Base-by-base conservation (phyloP, 2,329 filamentous ascomycete species). In the Fusarium sp. region DNA sequence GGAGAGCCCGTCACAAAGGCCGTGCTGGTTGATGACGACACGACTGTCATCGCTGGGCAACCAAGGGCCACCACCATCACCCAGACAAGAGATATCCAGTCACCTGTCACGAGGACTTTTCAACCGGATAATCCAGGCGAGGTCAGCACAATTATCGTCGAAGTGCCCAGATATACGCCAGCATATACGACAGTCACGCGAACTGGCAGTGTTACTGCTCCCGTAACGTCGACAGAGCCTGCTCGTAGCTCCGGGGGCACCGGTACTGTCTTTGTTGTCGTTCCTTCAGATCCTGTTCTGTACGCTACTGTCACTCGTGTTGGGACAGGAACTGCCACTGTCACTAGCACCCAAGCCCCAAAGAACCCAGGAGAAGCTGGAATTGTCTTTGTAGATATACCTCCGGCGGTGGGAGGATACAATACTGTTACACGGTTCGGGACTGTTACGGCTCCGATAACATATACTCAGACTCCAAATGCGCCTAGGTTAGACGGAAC, bases 241-340 rank as follows among this genome's bases (percentile, higher is more conserved):
- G 60, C 44, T 0, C 32, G 5, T 10, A 46, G 15, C n/a, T 26
- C 63, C 2, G 20, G 32, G 1, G 38, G 20, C 2, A 50, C 60
- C 2, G 38, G 44, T 0, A 66, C 44, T 1, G 52, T 65, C 0
- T 5, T 17, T 11, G 6, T 66, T 1, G 5, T 50, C 1, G 10
- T 59, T 3, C 23, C 63, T 5, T 59, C 61, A 0, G 17, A 41
- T 1, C 27, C 53, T 2, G 9, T 26, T 8, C 12, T 37, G 6
- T 66, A 66, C 26, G 45, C 11, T 6, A 66, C 63, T 5, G 7
- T 66, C 3, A 66, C 52, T 17, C 63, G 60, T 0, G 20, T 11
- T 10, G 52, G 63, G 0, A 65, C 60, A 1, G 63, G 60, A 3
- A 50, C 60, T 0, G 11, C 4, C 2, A 40, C 44, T 1, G 38